phyloP scores from a whole-genome alignment of 208 protist species.

The Phytomonas francai region DNA sequence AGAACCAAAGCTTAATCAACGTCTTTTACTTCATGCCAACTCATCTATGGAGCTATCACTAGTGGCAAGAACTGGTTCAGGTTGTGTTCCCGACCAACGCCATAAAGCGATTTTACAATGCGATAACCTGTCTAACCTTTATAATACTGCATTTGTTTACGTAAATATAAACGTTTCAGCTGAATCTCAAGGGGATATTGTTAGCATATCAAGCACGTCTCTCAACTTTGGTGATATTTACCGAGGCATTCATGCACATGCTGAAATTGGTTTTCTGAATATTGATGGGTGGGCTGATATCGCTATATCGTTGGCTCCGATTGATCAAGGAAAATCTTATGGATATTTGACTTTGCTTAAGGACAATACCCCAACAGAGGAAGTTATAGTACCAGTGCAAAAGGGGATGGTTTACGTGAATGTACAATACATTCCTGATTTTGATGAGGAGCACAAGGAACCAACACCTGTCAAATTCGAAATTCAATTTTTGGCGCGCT shows the following conservation, averaged over 20 bases:
- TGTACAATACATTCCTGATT: conserved; percentile 50
- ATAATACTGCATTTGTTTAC: conserved; percentile 58
- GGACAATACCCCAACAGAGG: conserved; percentile 37
- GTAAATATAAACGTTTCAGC: conserved; percentile 57
- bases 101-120: conserved; percentile 69
- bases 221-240: conserved; percentile 82
- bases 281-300: conserved; percentile 44
- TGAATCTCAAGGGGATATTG: conserved; percentile 56
- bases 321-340: conserved; percentile 38
- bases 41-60: conserved; percentile 71
- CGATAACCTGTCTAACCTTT: conserved; percentile 67
- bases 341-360: conserved; percentile 47
- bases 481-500: conserved; percentile 44
- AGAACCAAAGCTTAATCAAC: conserved; percentile 57
- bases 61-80: conserved; percentile 43
- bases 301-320: conserved; percentile 31
- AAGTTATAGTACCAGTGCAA: conserved; percentile 36
- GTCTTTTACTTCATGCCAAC: conserved; percentile 50
- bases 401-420: conserved; percentile 33
- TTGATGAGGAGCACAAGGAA: conserved; percentile 42
- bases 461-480: conserved; percentile 65
- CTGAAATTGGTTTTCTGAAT: conserved; percentile 32
- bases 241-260: conserved; percentile 40
- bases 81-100: conserved; percentile 18
- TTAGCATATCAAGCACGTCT: conserved; percentile 37